Percentiles rank a stretch among this genome's conserved stretches.
These are phyloP conservation scores for Suzukiozyma palmioleophila DNA, from an alignment of 1,139 yeast species.

Conservation along the genomic window DNA sequence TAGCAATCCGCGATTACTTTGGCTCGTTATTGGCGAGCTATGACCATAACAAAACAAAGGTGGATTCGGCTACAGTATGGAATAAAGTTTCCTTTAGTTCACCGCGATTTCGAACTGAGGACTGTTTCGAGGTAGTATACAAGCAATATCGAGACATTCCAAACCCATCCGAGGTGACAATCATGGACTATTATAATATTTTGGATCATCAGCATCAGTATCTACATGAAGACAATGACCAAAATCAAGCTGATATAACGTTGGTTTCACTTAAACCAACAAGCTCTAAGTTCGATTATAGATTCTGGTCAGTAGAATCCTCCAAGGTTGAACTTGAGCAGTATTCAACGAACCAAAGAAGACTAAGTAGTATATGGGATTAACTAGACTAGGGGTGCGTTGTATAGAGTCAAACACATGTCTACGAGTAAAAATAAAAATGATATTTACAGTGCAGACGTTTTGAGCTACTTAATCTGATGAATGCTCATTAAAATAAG, in stretches of 20 bases:
- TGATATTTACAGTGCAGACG: too few relatives aligned
- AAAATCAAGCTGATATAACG: background rate
- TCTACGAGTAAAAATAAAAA: too few relatives aligned
- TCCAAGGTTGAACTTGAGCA: slow-evolving; percentile 29
- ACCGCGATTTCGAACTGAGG: slow-evolving; percentile 19
- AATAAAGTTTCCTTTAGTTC: slow-evolving; percentile 20
- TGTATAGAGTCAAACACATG: too few relatives aligned
- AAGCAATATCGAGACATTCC: background rate
- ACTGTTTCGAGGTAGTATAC: slow-evolving; percentile 4
- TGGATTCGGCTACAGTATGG: slow-evolving; percentile 15
- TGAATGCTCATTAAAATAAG: too few relatives aligned
- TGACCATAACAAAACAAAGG: slow-evolving; percentile 5
- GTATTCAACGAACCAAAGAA: slow-evolving; percentile 19
- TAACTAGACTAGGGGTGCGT: too few relatives aligned
- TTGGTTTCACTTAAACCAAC: slow-evolving; percentile 6
- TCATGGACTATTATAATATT: background rate
- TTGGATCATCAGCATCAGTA: background rate
- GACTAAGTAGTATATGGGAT: slow-evolving; percentile 15
- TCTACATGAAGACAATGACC: background rate
- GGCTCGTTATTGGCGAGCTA: slow-evolving; percentile 4
- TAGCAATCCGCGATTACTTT: slow-evolving; percentile 18
- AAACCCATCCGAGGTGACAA: background rate
- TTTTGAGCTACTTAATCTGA: too few relatives aligned
- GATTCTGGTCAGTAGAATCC: slow-evolving; percentile 29
- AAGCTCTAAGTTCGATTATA: slow-evolving; percentile 4